Percentiles rank a stretch among this genome's conserved stretches.
Conservation (phyloP, 2,329 filamentous ascomycete genomes). For the Colletotrichum agaves region DNA sequence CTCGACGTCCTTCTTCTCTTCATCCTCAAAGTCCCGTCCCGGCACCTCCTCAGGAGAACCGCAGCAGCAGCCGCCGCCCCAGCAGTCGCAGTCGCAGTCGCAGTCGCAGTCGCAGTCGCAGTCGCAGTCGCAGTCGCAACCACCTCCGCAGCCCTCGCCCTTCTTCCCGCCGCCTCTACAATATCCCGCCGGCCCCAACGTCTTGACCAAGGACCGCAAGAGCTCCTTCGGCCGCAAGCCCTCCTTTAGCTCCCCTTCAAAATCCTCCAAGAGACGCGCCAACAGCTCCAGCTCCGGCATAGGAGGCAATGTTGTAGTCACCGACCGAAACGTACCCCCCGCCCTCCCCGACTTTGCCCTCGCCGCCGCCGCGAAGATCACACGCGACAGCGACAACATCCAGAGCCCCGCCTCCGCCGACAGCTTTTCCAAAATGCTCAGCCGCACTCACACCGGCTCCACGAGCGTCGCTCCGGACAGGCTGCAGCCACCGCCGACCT, state of each 20-base stretch:
- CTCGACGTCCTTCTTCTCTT: conserved; percentile 50
- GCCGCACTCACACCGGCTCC: conserved; percentile 52
- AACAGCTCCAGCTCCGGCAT: conserved; percentile 56
- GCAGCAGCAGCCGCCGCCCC: conserved; percentile 27
- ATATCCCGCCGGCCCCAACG: conserved; percentile 43
- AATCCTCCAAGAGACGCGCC: conserved; percentile 49
- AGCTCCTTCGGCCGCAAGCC: conserved; percentile 65
- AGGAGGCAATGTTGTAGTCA: conserved; percentile 52
- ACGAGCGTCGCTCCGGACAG: conserved; percentile 42
- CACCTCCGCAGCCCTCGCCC: conserved; percentile 31
- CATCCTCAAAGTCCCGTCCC: conserved; percentile 42
- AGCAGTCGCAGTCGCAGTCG: conserved; percentile 36
- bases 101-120: conserved; percentile 25
- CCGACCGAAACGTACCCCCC: conserved; percentile 61
- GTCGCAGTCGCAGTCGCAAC: conserved; percentile 37
- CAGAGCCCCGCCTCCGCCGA: conserved; percentile 46
- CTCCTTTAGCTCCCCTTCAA: conserved; percentile 57
- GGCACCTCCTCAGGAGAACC: conserved; percentile 39
- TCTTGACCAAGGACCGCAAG: conserved; percentile 59
- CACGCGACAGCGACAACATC: conserved; percentile 45
- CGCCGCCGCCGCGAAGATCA: conserved; percentile 58
- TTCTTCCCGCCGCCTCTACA: conserved; percentile 36
- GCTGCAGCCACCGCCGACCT: conserved; percentile 44
- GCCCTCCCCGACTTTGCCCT: conserved; percentile 65
- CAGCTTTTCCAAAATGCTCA: conserved; percentile 56